Conservation (phyloP, 805 yeast genomes). For the Candida taoyuanica region DNA sequence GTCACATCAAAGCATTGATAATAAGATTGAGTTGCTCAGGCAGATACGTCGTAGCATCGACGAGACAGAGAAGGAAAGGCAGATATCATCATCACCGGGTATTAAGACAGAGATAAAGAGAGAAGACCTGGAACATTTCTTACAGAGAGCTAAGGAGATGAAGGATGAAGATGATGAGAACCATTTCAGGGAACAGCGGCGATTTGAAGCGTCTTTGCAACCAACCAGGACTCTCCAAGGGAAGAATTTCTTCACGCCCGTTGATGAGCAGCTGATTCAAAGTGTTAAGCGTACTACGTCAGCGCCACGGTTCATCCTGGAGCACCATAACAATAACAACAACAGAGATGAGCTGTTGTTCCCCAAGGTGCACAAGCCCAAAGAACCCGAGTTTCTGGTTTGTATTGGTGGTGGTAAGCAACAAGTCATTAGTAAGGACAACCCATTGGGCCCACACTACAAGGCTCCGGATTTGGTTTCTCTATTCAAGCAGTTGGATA, state of each 20-base stretch:
- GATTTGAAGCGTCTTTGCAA: constrained; percentile 40
- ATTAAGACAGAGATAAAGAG: constrained; percentile 7
- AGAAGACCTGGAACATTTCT: constrained; percentile 36
- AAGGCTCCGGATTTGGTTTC: constrained; percentile 38
- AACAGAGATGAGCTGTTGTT: constrained; percentile 20
- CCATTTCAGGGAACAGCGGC: constrained; percentile 42
- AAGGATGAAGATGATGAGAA: constrained; percentile 38
- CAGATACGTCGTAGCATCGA: constrained; percentile 6
- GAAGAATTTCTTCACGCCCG: constrained; percentile 38
- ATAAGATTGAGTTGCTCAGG: constrained; percentile 6
- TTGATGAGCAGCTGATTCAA: constrained; percentile 16
- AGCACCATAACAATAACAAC: no score
- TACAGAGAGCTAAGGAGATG: constrained; percentile 39
- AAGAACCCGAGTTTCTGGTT: constrained; percentile 24
- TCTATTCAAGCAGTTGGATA: constrained; percentile 36
- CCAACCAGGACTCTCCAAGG: constrained; percentile 36
- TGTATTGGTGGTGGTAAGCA: constrained; percentile 8
- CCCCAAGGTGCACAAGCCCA: constrained; percentile 17
- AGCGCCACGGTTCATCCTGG: constrained; percentile 14
- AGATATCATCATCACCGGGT: constrained; percentile 2
- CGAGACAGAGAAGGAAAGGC: constrained; percentile 4
- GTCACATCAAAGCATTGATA: constrained; percentile 5
- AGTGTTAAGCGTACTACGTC: constrained; percentile 9
- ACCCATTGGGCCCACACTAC: constrained; percentile 37
- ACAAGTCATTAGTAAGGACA: constrained; percentile 27